Evolutionary conservation across 352 stramenopile species (phyloP), one percentile per base, ranked within the genome.

Genomic region (Stephanocyclus meneghinianus): DNA sequence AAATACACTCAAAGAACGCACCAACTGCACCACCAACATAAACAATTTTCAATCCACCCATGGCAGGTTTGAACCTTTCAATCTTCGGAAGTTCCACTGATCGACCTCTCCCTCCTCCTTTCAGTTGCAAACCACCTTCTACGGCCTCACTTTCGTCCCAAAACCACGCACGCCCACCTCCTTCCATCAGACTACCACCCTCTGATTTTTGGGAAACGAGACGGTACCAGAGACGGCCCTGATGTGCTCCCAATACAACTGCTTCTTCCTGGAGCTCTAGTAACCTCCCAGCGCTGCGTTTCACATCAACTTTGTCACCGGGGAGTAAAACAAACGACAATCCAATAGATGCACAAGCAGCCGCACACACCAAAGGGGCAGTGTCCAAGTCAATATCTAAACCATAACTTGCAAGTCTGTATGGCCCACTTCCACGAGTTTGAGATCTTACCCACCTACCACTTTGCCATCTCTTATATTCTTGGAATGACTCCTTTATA

Each of bases 201-300:
- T 98, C 96, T 62, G 96, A 98, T 66, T 97, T 97, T 84, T 98
- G 96, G 9, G 95, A 98, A 74, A 98, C 95, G 10, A 97, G 96
- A 18, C 82, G 63, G 67, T 98, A 99, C 91, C 96, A 99, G 15
- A 99, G 76, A 42, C 92, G 92, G 1, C 92, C 92, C 68, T 97
- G 92, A 75, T 97, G 97, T 3, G 95, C 91, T 44, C 94, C 97
- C 21, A 99, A 84, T 65, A 99, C 91, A 47, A 98, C 87, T 35
- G 96, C 96, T 91, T 98, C 96, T 86, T 99, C 97, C 8, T 96
- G 94, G 26, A 98, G 90, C 68, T 98, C 97, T 48, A 99, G 87
- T 83, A 98, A 93, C 48, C 96, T 92, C 15, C 96, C 96, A 47
- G 95, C 95, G 76, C 97, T 98, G 0, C 95, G 94, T 61, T 94